Percentiles rank a stretch among this genome's conserved stretches.
These are phyloP conservation scores for Malassezia slooffiae DNA, from an alignment of 1,284 basidiomycete genomes.

Conservation along the genomic window DNA sequence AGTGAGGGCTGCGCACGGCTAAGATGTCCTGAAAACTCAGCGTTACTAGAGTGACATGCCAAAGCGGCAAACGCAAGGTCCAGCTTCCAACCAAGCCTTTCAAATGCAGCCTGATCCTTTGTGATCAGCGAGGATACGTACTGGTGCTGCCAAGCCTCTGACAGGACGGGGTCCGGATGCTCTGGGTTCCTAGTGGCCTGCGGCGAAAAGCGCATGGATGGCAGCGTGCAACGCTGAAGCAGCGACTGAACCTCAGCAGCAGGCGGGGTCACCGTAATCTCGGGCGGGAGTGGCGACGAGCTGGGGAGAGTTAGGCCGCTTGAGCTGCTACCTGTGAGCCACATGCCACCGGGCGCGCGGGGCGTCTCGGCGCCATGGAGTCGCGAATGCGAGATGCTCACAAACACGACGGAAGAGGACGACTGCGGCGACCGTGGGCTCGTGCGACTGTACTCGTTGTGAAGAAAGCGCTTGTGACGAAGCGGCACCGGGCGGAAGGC, in stretches of 20 bases:
- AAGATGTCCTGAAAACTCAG: no score
- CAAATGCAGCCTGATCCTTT: conserved; percentile 11
- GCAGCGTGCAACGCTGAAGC: background rate
- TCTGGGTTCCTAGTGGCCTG: background rate
- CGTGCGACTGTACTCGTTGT: no score
- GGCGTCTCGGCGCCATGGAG: conserved; percentile 3
- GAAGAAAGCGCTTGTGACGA: no score
- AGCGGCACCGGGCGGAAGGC: no score
- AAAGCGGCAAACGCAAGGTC: conserved; percentile 9
- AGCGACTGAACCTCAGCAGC: conserved; percentile 6
- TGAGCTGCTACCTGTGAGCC: background rate
- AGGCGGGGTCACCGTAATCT: conserved; percentile 11
- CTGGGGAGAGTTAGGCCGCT: background rate
- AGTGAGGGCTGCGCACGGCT: no score
- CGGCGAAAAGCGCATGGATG: background rate
- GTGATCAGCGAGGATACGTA: conserved; percentile 8
- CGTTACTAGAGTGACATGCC: no score
- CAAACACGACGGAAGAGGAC: no score
- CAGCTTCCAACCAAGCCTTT: conserved; percentile 9
- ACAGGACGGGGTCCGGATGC: no score
- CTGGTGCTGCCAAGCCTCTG: conserved; percentile 10
- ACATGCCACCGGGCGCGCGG: conserved; percentile 9
- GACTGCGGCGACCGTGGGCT: no score
- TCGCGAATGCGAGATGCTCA: no score
- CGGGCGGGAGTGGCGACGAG: conserved; percentile 4